phyloP scores from a whole-genome alignment of 257 asterid species.

The Solanum arcanum region DNA sequence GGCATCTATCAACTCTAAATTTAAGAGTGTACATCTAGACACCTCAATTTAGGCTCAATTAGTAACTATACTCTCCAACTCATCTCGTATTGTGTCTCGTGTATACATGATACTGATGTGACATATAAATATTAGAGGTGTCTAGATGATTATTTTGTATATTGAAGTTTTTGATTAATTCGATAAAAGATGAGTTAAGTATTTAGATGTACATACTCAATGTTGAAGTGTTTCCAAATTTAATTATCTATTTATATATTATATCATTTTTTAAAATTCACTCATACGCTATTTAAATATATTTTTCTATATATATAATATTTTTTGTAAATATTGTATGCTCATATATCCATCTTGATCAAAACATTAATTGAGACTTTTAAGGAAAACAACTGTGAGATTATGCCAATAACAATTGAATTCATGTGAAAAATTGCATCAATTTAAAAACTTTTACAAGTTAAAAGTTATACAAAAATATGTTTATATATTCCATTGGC shows the following conservation, averaged over 20 bases:
- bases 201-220: too few species aligned
- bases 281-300: background rate
- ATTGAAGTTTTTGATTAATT: too few species aligned
- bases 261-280: background rate
- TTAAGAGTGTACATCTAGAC: too few species aligned
- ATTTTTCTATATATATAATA: background rate
- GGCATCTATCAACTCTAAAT: too few species aligned
- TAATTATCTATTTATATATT: background rate
- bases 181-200: too few species aligned
- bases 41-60: too few species aligned
- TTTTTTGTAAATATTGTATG: background rate
- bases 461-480: background rate
- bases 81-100: fast-evolving
- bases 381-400: background rate
- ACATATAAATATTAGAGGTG: background rate
- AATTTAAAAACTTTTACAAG: background rate
- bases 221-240: background rate
- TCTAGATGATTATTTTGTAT: background rate
- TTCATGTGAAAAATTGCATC: background rate
- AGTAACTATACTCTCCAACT: background rate
- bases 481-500: background rate
- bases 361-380: background rate
- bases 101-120: background rate
- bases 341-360: background rate
- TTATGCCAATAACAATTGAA: background rate